phyloP scores from a whole-genome alignment of 352 stramenopile genomes.

The Pythium biforme region DNA sequence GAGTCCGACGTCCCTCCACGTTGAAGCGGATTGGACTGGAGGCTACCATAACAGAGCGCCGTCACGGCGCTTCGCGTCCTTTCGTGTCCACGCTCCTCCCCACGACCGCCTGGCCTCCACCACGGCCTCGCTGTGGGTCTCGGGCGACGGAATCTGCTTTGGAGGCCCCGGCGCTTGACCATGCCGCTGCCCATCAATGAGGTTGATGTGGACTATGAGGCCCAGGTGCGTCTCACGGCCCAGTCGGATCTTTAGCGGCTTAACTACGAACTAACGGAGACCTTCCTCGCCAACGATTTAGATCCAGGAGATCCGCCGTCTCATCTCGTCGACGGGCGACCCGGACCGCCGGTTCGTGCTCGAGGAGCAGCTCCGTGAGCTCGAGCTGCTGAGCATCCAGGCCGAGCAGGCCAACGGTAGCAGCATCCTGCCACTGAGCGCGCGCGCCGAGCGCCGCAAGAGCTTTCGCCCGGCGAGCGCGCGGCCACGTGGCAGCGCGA shows the following conservation, averaged over 20 bases:
- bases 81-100: background rate
- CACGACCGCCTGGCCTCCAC: too few species aligned
- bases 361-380: conserved; percentile 65
- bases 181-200: conserved; percentile 70
- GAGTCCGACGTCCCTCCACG: background rate
- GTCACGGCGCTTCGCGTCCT: conserved; percentile 5
- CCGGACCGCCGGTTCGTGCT: conserved; percentile 48
- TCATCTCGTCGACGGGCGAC: conserved; percentile 74
- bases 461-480: conserved; percentile 69
- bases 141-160: background rate
- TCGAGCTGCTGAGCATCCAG: conserved; percentile 61
- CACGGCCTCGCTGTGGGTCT: background rate
- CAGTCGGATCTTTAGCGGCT: background rate
- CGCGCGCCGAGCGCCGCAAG: conserved; percentile 41
- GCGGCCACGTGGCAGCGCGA: conserved; percentile 50
- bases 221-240: conserved; percentile 37
- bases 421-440: conserved; percentile 3
- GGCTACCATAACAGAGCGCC: background rate
- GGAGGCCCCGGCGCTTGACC: background rate
- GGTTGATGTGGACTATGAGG: conserved; percentile 65
- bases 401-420: conserved; percentile 29
- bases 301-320: conserved; percentile 76
- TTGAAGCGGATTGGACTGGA: conserved; percentile 18
- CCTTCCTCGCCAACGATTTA: conserved; percentile 11
- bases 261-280: background rate